Base-by-base conservation (phyloP, 1,284 basidiomycete genomes). In the Apiotrichum montevideense region DNA sequence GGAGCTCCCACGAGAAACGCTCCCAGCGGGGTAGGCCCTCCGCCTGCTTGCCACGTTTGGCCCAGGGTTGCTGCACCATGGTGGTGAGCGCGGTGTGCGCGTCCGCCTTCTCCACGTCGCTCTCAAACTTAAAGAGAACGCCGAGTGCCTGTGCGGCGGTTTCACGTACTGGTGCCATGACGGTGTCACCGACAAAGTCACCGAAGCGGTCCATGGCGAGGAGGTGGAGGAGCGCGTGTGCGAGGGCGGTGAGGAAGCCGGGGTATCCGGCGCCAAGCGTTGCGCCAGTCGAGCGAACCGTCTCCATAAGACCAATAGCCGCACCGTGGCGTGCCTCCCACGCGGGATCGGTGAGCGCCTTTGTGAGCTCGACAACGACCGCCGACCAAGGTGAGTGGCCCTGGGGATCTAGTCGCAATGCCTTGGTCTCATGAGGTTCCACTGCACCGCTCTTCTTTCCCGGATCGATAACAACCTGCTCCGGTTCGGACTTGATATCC, bases 291-390 rank as follows among this genome's bases (percentile, higher is more conserved):
- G 84, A 77, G 70, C 92, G 93, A 55, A 98, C 77, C 34, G 98
- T 77, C 69, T 98, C 95, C 53, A 93, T 83, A 35, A 98, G 76
- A 2, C 90, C 94, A 78, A 98, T 84, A 0, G 93, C 90, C 6
- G 94, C 89, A 46, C 96, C 96, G 69, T 99, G 96, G 50, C 96
- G 82, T 6, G 88, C 85, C 74, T 98, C 93, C 96, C 96, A 98
- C 6, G 85, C 82, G 0, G 88, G 83, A 65, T 75, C 90, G 63
- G 94, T 88, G 11, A 99, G 78, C 64, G 92, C 88, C 2, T 91
- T 84, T 65, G 88, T 86, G 6, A 99, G 80, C 4, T 94, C 81
- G 63, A 87, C 85, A 7, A 87, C 84, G 6, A 97, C 82, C 8
- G 88, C 87, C 52, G 86, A 85, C 89, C 95, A 98, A 0, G 94